phyloP scores from a whole-genome alignment of 2,329 filamentous ascomycete species.

The Westerdykella sp. region DNA sequence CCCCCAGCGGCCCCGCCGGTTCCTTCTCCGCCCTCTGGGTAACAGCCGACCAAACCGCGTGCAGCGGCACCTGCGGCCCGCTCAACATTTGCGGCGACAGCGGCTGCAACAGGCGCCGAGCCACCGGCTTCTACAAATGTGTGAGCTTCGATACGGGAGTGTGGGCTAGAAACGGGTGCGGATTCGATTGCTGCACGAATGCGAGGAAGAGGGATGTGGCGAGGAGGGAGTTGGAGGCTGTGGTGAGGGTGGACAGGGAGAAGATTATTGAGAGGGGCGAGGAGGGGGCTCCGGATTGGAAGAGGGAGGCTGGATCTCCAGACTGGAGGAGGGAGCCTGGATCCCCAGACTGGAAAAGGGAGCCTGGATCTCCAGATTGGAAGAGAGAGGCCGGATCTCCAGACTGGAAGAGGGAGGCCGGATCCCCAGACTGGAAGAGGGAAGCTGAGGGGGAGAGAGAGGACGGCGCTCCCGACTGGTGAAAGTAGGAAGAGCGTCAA shows the following conservation, averaged over 20 bases:
- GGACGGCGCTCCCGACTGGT: no score
- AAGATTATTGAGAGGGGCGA: slow-evolving; percentile 1
- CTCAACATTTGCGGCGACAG: slow-evolving; percentile 13
- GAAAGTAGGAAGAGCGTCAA: no score
- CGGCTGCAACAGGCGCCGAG: slow-evolving; percentile 6
- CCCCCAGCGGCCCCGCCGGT: slow-evolving; percentile 11
- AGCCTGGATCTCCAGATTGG: neutral
- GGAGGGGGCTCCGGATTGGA: neutral
- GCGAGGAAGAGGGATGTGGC: slow-evolving; percentile 1
- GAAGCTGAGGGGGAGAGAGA: no score
- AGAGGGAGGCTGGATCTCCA: neutral
- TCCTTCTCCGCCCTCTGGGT: slow-evolving; percentile 16
- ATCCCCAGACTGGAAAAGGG: no score
- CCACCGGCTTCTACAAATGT: slow-evolving; percentile 6
- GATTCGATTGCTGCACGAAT: slow-evolving; percentile 8
- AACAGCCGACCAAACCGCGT: slow-evolving; percentile 6
- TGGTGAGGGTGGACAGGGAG: neutral
- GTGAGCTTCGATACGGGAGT: slow-evolving; percentile 13
- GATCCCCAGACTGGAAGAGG: no score
- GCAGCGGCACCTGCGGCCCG: slow-evolving; percentile 12
- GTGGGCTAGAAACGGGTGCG: slow-evolving; percentile 13
- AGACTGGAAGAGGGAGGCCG: no score
- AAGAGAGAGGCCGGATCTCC: neutral
- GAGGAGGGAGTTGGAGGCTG: neutral
- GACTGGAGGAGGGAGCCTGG: no score